Conservation (phyloP, 495 filamentous ascomycete genomes). For the Podospora conica region DNA sequence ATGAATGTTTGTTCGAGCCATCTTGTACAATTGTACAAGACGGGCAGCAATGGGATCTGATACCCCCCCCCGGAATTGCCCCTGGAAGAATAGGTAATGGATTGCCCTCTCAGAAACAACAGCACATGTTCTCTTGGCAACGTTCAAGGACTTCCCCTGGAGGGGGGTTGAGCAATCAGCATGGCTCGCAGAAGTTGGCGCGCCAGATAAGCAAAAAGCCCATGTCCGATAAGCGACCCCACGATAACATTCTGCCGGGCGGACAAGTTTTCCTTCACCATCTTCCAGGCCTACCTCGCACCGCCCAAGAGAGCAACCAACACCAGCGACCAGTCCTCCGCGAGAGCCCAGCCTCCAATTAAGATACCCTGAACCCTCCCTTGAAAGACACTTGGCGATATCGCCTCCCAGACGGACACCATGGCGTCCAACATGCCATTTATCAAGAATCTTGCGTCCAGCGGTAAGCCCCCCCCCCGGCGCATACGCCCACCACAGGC, state of each 20-base stretch:
- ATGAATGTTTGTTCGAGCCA: neutral
- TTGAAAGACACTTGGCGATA: too few relatives aligned
- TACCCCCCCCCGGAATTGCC: too few relatives aligned
- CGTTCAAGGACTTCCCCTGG: neutral
- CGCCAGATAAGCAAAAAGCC: neutral
- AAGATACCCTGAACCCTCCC: neutral
- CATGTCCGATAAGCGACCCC: neutral
- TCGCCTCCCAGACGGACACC: conserved; percentile 10
- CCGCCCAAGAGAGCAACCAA: neutral
- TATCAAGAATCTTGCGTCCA: conserved; percentile 47
- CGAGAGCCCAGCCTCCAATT: neutral
- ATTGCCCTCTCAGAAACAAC: too few relatives aligned
- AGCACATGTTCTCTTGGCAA: neutral
- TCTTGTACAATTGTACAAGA: too few relatives aligned
- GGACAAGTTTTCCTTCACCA: conserved; percentile 26
- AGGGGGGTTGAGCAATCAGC: neutral
- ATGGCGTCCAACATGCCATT: conserved; percentile 48
- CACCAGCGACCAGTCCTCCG: neutral
- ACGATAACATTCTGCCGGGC: conserved; percentile 29
- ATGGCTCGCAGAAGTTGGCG: neutral
- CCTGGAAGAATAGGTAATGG: too few relatives aligned
- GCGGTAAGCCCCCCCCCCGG: conserved; percentile 25
- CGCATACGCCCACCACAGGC: neutral
- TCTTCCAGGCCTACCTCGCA: conserved; percentile 7
- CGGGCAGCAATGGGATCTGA: too few relatives aligned